Evolutionary conservation across 1,284 basidiomycete genomes (phyloP), one percentile per base, ranked within the genome.

Genomic region (Ustilago esculenta): DNA sequence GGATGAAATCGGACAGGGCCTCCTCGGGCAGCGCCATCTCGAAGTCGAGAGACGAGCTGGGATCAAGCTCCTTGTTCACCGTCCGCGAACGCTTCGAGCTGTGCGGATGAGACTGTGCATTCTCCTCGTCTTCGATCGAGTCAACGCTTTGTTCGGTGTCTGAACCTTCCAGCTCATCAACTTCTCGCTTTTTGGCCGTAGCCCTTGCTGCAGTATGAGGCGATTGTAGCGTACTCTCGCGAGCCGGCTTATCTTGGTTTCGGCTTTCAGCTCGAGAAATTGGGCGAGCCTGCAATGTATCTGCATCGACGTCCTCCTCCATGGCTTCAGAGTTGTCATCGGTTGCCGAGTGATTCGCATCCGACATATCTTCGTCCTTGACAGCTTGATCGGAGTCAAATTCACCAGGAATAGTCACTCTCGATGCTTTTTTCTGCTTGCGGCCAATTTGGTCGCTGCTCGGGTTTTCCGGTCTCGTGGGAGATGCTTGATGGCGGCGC

Each of bases 161-260:
- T 8, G 59, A 55, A 3, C 17, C 32, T n/a, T 59, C 51, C 5
- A 64, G 51, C 34, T 70, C 60, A 25, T 60, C 67, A 1, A 56
- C 67, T 30, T 70, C 67, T 5, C 67, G 55, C 35, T 70, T 70
- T 34, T 61, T 70, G 15, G 60, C 67, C 7, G 67, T 64, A 2
- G 47, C 20, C 9, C 56, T 50, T n/a, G 59, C 67, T 23, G 44
- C 18, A 0, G 39, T 33, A 9, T 33, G 40, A 2, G 59, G 52
- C 3, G 33, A 21, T 11, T 23, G 6, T 11, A 40, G 32, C 15
- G 29, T 25, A 4, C 12, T 23, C 5, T 24, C 23, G 23, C 37
- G 36, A 4, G 8, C 14, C 1, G 23, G 17, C 21, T 21, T 35
- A 23, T 23, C 25, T 33, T 44, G 7, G 25, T 18, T 23, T 20